Conservation (phyloP, 176 grass and related monocot genomes). For the Thinopyrum elongatum region DNA sequence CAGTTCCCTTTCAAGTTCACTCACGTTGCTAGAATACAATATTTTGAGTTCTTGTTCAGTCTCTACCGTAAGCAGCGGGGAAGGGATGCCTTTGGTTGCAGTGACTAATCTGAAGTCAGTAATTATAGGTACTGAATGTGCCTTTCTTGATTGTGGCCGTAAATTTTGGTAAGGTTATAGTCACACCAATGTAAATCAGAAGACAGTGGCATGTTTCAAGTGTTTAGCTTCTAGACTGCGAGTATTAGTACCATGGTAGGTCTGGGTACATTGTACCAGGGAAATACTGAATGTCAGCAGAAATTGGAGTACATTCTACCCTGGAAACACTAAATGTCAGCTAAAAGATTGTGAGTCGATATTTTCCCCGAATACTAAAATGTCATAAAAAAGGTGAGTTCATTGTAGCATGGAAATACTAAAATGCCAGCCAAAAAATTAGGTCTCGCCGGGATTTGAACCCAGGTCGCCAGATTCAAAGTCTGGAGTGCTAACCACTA, state of each 20-base stretch:
- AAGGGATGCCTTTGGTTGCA: not conserved
- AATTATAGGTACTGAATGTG: not conserved
- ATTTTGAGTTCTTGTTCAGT: not conserved
- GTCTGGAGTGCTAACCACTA: constrained; percentile 99
- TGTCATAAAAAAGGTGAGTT: not conserved
- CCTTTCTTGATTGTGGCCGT: not conserved
- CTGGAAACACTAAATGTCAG: too few species aligned
- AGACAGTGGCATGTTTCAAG: constrained; percentile 18
- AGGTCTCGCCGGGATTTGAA: constrained; percentile 83
- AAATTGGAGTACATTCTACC: too few species aligned
- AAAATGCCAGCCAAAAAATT: not conserved
- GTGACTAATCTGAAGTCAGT: constrained; percentile 1
- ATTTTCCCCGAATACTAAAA: too few species aligned
- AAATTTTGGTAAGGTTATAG: constrained; percentile 1
- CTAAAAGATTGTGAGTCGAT: not conserved
- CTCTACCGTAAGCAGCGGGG: not conserved
- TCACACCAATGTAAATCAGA: not conserved
- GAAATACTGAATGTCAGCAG: too few species aligned
- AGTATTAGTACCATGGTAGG: not conserved
- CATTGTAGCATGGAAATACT: not conserved
- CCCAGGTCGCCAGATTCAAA: constrained; percentile 99
- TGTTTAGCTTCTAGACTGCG: not conserved
- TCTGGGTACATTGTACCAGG: not conserved
- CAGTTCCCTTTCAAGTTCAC: too few species aligned
- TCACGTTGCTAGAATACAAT: not conserved